Evolutionary conservation across 768 basidiomycete species (phyloP), one percentile per base, ranked within the genome.

Genomic region (Russula abietina): DNA sequence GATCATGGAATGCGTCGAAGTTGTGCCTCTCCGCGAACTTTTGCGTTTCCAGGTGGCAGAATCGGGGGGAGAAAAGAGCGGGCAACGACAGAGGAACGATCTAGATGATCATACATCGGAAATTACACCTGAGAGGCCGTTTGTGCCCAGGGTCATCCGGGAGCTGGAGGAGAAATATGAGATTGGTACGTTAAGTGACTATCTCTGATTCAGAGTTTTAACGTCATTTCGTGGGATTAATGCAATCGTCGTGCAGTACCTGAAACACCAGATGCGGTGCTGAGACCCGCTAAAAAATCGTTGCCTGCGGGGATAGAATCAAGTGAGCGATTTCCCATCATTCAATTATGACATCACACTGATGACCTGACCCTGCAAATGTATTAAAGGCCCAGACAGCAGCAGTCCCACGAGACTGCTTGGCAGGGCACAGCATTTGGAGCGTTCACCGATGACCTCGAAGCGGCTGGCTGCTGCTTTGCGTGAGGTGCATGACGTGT

Each of bases 1-100:
- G 11, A 24, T 60, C 39, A 64, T 64, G 58, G 63, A 64, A 2
- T 64, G 59, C 41, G 63, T 64, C 24, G 63, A 64, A n/a, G 39
- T 64, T 28, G 39, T 24, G 9, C 54, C 54, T 55, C 46, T 56
- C 12, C 32, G 36, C 24, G 48, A 59, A 50, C 54, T 55, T 43
- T 28, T 55, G 10, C 53, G 14, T 6, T 48, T 39, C 32, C 22
- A 32, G n/a, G 41, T 16, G 28, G 22, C 30, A 19, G 24, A 30
- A 28, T 14, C 32, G 5, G 43, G 49, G 32, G 22, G 12, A 39
- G 33, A 22, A 11, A 49, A 26, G 14, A 16, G 32, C n/a, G 14
- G 16, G n/a, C 61, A 58, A 19, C 48, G 33, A 26, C 55, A 16
- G 6, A 41, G 11, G 24, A 17, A 8, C 10, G 28, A 22, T 12